Base-by-base conservation (phyloP, 75 land plant species). In the Gnetum montanum region DNA sequence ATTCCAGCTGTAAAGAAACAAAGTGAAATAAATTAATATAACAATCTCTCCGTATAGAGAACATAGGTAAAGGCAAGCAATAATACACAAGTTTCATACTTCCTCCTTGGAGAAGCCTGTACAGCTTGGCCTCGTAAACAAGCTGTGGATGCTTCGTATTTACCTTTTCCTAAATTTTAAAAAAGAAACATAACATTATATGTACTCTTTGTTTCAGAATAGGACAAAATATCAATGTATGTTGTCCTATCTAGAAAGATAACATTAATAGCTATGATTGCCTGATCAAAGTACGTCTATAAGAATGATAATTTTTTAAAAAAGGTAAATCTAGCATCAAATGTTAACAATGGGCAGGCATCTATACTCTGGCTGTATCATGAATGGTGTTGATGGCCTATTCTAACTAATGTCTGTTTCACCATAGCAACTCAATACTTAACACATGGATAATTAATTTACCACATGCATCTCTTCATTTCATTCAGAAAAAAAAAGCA, bases 91-190 rank as follows among this genome's bases (percentile, higher is more conserved):
- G 34, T 13, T 54, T 53, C 67, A 70, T 86, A 86, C 90, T 86
- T 86, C 90, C 90, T 66, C 90, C 90, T 66, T 86, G 90, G 6
- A 86, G 71, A 22, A 86, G 62, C 54, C 79, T 78, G 72, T 86
- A 86, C 33, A 86, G 54, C 74, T 81, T 86, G 43, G 90, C 70
- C 56, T 86, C 90, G 56, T 86, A 86, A 11, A 86, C 60, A 65
- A 86, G 50, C 58, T 86, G 90, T 8, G 90, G 90, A 64, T 86
- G 90, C 71, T 81, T 86, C 8, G 85, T 78, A 73, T 81, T 86
- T 24, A 81, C 80, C 77, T 70, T 86, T 78, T 86, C 90, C 90
- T 86, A 70, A 36, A 22, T 19, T 46, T 0, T 38, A 6, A 59
- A 44, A 31, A 45, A 49, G 49, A 40, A 15, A 40, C 41, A 40